phyloP scores from a whole-genome alignment of 2,329 filamentous ascomycete genomes.

The Exophiala sp. region DNA sequence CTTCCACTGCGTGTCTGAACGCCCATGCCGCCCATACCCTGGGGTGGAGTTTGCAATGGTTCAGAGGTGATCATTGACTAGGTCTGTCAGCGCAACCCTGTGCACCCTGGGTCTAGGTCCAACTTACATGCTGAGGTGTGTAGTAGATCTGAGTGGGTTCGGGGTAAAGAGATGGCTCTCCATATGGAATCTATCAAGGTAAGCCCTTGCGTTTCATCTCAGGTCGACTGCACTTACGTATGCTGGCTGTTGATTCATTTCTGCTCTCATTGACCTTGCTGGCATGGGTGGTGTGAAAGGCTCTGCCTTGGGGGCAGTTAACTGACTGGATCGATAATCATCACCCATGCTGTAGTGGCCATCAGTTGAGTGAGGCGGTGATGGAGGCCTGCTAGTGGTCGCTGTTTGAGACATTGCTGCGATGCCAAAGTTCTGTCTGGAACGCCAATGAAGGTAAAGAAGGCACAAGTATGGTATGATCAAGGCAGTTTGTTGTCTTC shows the following conservation, averaged over 20 bases:
- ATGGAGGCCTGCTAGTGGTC: slow-evolving; percentile 17
- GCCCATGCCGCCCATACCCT: slow-evolving; percentile 5
- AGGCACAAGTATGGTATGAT: background rate
- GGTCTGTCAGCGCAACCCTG: slow-evolving; percentile 11
- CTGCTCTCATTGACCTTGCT: slow-evolving; percentile 10
- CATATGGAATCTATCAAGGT: slow-evolving; percentile 23
- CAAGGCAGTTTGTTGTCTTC: background rate
- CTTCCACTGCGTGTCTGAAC: slow-evolving; percentile 28
- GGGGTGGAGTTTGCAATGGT: slow-evolving; percentile 18
- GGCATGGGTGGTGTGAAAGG: slow-evolving; percentile 23
- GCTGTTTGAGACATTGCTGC: slow-evolving; percentile 15
- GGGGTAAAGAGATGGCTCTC: slow-evolving; percentile 25
- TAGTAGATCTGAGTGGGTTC: slow-evolving; percentile 21
- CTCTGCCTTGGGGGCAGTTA: slow-evolving; percentile 8
- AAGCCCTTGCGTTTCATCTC: slow-evolving; percentile 6
- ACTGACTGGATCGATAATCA: slow-evolving; percentile 3
- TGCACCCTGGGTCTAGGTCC: background rate
- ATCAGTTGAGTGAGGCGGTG: slow-evolving; percentile 26
- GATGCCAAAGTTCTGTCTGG: background rate
- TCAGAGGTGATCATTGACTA: slow-evolving; percentile 16
- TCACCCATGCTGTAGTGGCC: slow-evolving; percentile 18
- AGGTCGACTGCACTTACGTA: slow-evolving; percentile 22
- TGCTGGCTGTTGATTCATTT: slow-evolving; percentile 7
- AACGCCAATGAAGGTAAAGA: background rate
- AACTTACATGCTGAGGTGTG: slow-evolving; percentile 22